These are phyloP conservation scores for Colletotrichum sp. DNA, from an alignment of 2,329 filamentous ascomycete genomes.

Conservation along the genomic window DNA sequence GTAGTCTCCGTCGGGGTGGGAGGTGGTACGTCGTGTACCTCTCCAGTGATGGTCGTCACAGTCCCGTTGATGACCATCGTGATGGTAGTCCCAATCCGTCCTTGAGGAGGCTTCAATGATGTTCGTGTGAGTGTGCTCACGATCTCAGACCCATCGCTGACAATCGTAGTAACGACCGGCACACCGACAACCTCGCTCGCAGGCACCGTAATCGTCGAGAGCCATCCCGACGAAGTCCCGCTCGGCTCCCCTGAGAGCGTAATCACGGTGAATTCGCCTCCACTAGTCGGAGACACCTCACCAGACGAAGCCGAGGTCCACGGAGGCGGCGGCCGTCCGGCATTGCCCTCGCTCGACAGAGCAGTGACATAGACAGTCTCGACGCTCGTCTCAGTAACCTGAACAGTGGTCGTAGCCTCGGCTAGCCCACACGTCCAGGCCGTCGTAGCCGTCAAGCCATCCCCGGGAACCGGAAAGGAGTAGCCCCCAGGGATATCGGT, in stretches of 20 bases:
- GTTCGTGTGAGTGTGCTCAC: neutral
- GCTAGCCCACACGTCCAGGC: neutral
- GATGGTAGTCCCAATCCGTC: neutral
- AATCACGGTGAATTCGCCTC: neutral
- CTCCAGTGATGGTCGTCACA: neutral
- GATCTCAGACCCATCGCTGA: neutral
- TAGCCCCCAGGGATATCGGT: neutral
- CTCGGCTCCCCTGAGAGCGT: neutral
- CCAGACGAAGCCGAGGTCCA: neutral
- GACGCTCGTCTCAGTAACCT: conserved; percentile 7
- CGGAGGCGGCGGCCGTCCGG: neutral
- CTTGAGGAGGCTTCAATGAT: neutral
- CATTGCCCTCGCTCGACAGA: neutral
- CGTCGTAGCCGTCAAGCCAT: neutral
- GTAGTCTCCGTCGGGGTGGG: neutral
- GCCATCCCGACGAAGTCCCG: neutral
- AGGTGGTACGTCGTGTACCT: neutral
- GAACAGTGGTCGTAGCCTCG: neutral
- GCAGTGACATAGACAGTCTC: neutral
- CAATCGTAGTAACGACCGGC: neutral
- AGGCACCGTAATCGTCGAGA: neutral
- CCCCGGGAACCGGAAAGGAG: neutral
- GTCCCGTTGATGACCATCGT: neutral
- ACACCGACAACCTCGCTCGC: neutral
- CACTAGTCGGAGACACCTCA: neutral